A percentile compares a stretch with the other conserved stretches of the same genome.
These are phyloP conservation scores for Lipomyces lipofer DNA, from an alignment of 805 yeast species.

Conservation along the genomic window DNA sequence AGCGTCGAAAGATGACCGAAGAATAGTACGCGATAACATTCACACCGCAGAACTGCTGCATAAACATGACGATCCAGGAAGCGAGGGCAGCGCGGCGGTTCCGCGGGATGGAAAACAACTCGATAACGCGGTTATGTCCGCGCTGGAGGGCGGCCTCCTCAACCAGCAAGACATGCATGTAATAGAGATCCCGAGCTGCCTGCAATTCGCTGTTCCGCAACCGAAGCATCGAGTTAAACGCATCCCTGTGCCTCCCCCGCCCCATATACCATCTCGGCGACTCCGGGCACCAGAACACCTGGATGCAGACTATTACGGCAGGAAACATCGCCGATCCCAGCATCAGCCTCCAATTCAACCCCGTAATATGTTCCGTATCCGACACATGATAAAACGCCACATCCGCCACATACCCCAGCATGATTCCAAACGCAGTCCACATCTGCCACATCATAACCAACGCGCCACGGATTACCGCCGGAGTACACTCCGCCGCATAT, in stretches of 20 bases:
- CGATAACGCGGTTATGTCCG: conserved; percentile 41
- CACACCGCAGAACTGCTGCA: conserved; percentile 91
- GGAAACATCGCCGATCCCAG: conserved; percentile 64
- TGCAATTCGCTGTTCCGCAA: conserved; percentile 51
- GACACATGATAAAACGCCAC: conserved; percentile 56
- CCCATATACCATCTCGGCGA: conserved; percentile 70
- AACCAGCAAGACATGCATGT: conserved; percentile 53
- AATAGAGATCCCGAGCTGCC: conserved; percentile 67
- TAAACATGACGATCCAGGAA: conserved; percentile 79
- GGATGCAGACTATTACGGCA: conserved; percentile 52
- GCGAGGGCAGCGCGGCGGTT: conserved; percentile 81
- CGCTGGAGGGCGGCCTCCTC: conserved; percentile 45
- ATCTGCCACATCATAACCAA: conserved; percentile 72
- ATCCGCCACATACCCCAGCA: conserved; percentile 62
- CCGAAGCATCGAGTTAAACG: conserved; percentile 50
- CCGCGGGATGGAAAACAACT: conserved; percentile 67
- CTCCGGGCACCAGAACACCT: conserved; percentile 62
- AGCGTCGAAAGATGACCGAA: conserved; percentile 67
- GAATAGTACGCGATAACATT: conserved; percentile 87
- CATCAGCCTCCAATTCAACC: conserved; percentile 60
- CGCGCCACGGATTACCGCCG: conserved; percentile 61
- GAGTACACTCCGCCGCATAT: conserved; percentile 62
- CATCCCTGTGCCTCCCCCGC: conserved; percentile 50
- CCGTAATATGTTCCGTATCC: conserved; percentile 28
- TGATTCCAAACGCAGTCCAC: conserved; percentile 73